A percentile compares a stretch with the other conserved stretches of the same genome.
Evolutionary conservation across 1,284 basidiomycete genomes (phyloP).

Genomic region (Ceratobasidium sp.): DNA sequence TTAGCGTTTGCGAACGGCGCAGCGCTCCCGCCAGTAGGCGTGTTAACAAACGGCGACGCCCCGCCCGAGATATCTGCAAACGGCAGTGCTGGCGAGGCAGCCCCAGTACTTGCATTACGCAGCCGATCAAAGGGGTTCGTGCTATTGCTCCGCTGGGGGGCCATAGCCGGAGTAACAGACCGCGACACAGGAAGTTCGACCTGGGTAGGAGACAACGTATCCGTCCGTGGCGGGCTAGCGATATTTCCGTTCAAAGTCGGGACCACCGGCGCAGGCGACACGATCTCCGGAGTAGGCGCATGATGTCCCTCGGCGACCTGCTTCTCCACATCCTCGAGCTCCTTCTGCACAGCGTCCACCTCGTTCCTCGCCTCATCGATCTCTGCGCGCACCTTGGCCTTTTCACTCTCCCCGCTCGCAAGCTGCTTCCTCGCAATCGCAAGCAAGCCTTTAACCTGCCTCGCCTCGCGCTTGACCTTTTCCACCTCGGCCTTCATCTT

Average conservation of each 20-base stretch:
- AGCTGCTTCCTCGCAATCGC: constrained; percentile 97
- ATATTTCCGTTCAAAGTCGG: constrained; percentile 29
- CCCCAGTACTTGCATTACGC: constrained; percentile 52
- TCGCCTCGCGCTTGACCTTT: constrained; percentile 92
- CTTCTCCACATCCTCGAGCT: constrained; percentile 67
- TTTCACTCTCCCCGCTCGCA: constrained; percentile 84
- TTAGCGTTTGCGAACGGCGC: too few relatives aligned
- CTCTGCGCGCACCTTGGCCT: constrained; percentile 79
- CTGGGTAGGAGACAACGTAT: constrained; percentile 35
- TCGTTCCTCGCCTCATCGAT: constrained; percentile 75
- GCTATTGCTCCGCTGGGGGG: constrained; percentile 66
- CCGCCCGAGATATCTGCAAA: constrained; percentile 63
- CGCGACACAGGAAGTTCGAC: constrained; percentile 45
- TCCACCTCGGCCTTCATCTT: constrained; percentile 83
- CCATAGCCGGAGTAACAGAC: constrained; percentile 49
- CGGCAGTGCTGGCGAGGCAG: constrained; percentile 55
- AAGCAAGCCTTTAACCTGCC: constrained; percentile 95
- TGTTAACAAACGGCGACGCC: constrained; percentile 54
- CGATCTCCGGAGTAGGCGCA: constrained; percentile 20
- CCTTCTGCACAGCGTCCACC: constrained; percentile 62
- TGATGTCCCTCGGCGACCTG: constrained; percentile 60
- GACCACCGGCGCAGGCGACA: constrained; percentile 40
- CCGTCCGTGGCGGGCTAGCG: constrained; percentile 6
- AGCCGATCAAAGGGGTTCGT: constrained; percentile 96
- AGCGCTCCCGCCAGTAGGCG: constrained; percentile 50